These are phyloP conservation scores for Pholiota conissans DNA, from an alignment of 768 basidiomycete genomes.

Conservation along the genomic window DNA sequence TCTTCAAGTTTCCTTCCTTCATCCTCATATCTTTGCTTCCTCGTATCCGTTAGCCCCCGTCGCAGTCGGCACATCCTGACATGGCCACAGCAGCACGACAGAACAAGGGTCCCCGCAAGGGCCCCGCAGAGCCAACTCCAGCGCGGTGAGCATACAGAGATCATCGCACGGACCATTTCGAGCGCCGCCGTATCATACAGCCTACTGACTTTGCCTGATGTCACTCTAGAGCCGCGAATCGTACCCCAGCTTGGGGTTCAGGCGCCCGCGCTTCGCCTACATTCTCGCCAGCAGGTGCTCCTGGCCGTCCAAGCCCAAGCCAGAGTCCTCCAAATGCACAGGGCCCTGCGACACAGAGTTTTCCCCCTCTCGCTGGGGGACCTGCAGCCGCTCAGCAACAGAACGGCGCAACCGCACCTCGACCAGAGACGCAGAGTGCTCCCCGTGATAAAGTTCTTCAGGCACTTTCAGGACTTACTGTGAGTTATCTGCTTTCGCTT, in stretches of 20 bases:
- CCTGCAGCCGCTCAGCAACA: slow-evolving; percentile 44
- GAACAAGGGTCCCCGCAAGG: slow-evolving; percentile 64
- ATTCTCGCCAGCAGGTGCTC: slow-evolving; percentile 53
- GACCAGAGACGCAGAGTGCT: slow-evolving; percentile 14
- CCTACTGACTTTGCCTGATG: neutral
- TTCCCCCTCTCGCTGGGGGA: slow-evolving; percentile 28
- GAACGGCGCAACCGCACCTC: slow-evolving; percentile 42
- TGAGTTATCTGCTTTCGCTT: slow-evolving; percentile 34
- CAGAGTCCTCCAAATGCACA: slow-evolving; percentile 11
- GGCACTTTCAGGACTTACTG: slow-evolving; percentile 68
- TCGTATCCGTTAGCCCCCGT: neutral
- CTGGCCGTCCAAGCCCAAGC: slow-evolving; percentile 27
- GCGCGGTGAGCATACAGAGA: slow-evolving; percentile 42
- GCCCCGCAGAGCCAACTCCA: slow-evolving; percentile 54
- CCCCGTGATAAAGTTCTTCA: slow-evolving; percentile 63
- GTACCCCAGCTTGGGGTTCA: slow-evolving; percentile 57
- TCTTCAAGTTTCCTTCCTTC: slow-evolving; percentile 31
- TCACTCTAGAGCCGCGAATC: slow-evolving; percentile 11
- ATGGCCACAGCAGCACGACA: slow-evolving; percentile 71
- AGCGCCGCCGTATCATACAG: slow-evolving; percentile 1
- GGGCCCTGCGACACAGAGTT: slow-evolving; percentile 10
- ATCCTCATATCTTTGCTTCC: slow-evolving; percentile 11
- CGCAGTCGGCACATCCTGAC: slow-evolving; percentile 6
- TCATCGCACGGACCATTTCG: slow-evolving; percentile 29
- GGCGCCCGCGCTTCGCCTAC: slow-evolving; percentile 70